Percentiles rank a stretch among this genome's conserved stretches.
Conservation (phyloP, 2,329 filamentous ascomycete species). For the Cordyceps farinosa region DNA sequence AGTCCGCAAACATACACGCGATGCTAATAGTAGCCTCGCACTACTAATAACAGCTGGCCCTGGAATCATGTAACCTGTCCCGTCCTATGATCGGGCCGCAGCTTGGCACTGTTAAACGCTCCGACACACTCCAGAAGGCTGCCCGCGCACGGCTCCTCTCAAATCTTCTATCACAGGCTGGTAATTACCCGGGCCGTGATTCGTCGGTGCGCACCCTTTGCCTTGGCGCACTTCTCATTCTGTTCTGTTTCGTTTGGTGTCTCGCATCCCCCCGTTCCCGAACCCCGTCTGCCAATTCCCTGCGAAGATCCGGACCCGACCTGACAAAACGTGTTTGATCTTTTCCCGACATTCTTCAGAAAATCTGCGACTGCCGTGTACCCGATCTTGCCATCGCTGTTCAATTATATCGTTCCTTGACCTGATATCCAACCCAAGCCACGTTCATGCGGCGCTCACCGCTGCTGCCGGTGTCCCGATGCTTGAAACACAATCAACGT, state of each 20-base stretch:
- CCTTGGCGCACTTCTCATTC: background rate
- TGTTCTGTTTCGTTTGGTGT: conserved; percentile 12
- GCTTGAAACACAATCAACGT: conserved; percentile 4
- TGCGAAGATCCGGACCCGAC: background rate
- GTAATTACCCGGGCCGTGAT: background rate
- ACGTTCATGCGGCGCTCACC: background rate
- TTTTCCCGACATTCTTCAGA: background rate
- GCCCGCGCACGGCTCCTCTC: conserved; percentile 1
- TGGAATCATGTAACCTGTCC: background rate
- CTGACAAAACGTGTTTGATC: conserved; percentile 10
- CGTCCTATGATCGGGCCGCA: background rate
- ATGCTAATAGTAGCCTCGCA: background rate
- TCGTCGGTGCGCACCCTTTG: background rate
- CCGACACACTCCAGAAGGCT: background rate
- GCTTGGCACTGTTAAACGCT: background rate
- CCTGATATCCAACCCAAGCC: background rate
- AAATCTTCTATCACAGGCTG: background rate
- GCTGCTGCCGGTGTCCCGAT: background rate
- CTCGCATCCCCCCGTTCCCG: background rate
- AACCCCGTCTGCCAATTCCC: background rate
- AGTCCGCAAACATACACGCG: background rate
- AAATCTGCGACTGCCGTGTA: conserved; percentile 7
- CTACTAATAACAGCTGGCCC: background rate
- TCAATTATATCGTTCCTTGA: background rate
- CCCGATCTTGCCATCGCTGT: conserved; percentile 11